Evolutionary conservation across 2,329 filamentous ascomycete genomes (phyloP), one percentile per base, ranked within the genome.

Genomic region (Sclerotinia trifoliorum): DNA sequence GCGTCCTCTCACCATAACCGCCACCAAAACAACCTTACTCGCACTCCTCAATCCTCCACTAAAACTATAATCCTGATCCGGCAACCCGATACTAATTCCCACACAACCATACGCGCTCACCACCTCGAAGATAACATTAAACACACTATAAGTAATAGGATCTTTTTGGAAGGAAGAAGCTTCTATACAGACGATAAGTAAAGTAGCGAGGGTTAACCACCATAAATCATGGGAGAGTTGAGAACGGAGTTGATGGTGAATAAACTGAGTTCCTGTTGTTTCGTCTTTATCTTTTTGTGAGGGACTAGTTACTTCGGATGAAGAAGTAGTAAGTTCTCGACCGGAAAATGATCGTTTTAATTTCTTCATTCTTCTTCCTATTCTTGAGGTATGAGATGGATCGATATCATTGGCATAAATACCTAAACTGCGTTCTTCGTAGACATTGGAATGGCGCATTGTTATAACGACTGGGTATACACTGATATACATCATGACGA

Each of bases 371-470:
- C 24, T n/a, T n/a, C 35, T 19, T n/a, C 46, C 35, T 73, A n/a
- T 49, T 71, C 13, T 73, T 8, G 57, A 29, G 3, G 57, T 21
- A 5, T 21, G 10, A 21, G 42, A 26, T 7, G 57, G 21, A 21
- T 56, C 54, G n/a, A 60, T 15, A 19, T 69, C 15, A 77, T 78
- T 13, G 1, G 46, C n/a, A 69, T 88, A 86, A 44, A 89, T 84
- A 0, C 88, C 88, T 1, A 91, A 80, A 0, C 86, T 88, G 8
- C 87, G 82, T 74, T 92, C 88, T 75, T 91, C 89, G 74, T 92
- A 92, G 42, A 90, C 86, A 74, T 91, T 91, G 51, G 88, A 89
- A 75, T 88, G 86, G 39, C 89, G 84, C 78, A 89, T 85, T 0
- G 85, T 87, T 69, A 89, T 86, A 35, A 85, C 83, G 29, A 89